Base-by-base conservation (phyloP, 805 yeast genomes). In the Candida berthetii region DNA sequence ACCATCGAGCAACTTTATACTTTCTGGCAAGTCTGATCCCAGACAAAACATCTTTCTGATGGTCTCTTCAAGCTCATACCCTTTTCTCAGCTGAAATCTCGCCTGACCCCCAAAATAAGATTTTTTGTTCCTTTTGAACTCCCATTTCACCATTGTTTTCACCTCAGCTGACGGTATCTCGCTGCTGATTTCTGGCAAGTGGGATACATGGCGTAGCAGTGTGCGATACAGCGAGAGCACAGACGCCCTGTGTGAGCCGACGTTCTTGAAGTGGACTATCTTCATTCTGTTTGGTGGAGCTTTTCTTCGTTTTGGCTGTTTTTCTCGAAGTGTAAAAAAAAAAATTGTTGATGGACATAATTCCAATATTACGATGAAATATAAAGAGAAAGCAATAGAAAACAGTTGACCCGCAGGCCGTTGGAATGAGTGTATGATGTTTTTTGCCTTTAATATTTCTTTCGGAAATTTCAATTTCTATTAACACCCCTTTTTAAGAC, bases 251-350 rank as follows among this genome's bases (percentile, higher is more conserved):
- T 66, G 71, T 3, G 55, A 43, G 4, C 41, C 41, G 3, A 62
- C 40, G 8, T 45, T 32, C 14, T 53, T 51, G 47, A 65, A 65
- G 41, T 60, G 62, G 7, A 51, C 49, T 22, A 57, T 61, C 66
- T 57, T 53, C 13, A 33, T 22, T n/a, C n/a, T n/a, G n/a, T n/a
- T n/a, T n/a, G n/a, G n/a, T n/a, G n/a, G n/a, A n/a, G n/a, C n/a
- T n/a, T n/a, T n/a, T n/a, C n/a, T n/a, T n/a, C n/a, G n/a, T n/a
- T n/a, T n/a, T n/a, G n/a, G n/a, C n/a, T n/a, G n/a, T n/a, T 17
- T 19, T 7, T 5, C 24, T 14, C 13, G 6, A 22, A 22, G 9
- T 22, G 6, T 22, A 9, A 22, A 22, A 22, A 22, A 22, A 28
- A 8, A 15, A 15, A 14, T 32, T 32, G 16, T 7, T 18, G 10